Percentiles rank a stretch among this genome's conserved stretches.
phyloP scores from a whole-genome alignment of 75 land plant species.

The Selaginella moellendorffii region DNA sequence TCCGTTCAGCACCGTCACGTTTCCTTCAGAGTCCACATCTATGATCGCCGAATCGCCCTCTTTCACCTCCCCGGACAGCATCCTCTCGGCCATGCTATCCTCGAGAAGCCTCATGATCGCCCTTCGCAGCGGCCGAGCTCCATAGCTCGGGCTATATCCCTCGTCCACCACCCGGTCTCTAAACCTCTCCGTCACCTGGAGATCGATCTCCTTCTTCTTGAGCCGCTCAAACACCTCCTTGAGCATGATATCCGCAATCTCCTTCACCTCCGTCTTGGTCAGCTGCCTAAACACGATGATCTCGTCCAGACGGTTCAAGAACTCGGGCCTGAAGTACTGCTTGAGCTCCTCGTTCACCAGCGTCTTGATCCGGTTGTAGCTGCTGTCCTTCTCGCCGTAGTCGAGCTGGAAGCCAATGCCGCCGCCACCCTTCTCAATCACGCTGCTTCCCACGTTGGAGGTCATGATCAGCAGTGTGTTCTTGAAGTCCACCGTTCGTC shows the following conservation, averaged over 20 bases:
- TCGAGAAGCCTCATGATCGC: constrained; percentile 32
- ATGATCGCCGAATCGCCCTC: constrained; percentile 35
- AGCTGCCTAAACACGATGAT: constrained; percentile 49
- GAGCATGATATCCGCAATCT: constrained; percentile 42
- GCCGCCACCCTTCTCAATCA: constrained; percentile 40
- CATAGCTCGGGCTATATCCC: constrained; percentile 37
- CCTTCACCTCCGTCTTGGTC: constrained; percentile 43
- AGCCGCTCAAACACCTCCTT: constrained; percentile 35
- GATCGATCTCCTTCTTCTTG: constrained; percentile 31
- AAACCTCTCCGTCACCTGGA: constrained; percentile 19
- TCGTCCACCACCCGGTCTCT: constrained; percentile 1
- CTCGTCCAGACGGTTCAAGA: constrained; percentile 39
- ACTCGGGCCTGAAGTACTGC: constrained; percentile 39
- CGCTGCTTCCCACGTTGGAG: constrained; percentile 39
- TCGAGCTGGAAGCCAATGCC: constrained; percentile 29
- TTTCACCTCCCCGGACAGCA: constrained; percentile 33
- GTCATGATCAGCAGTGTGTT: constrained; percentile 41
- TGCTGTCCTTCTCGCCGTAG: constrained; percentile 37
- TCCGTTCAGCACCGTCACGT: constrained; percentile 27
- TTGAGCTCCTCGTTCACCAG: constrained; percentile 35
- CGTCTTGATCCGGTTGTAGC: constrained; percentile 34
- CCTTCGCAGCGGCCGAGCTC: constrained; percentile 30
- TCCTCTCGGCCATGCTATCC: constrained; percentile 28
- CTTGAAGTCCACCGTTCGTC: constrained; percentile 38
- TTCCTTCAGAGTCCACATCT: constrained; percentile 31